Evolutionary conservation across 78 protist species (phyloP).

Genomic region (Dictyostelium capitatum): DNA sequence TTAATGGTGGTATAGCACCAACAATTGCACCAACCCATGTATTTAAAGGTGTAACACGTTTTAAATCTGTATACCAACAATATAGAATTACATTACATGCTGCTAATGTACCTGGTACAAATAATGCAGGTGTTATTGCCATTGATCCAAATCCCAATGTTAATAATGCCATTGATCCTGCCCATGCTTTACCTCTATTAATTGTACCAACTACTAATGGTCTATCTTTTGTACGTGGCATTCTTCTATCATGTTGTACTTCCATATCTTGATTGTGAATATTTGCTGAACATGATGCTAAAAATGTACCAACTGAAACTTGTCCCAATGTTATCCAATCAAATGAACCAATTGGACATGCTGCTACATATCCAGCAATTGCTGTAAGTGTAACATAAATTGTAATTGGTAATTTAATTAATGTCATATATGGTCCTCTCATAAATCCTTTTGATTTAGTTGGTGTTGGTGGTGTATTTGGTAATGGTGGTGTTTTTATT

Average conservation of each 20-base stretch:
- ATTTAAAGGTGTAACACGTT: constrained; percentile 84
- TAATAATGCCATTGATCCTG: not conserved
- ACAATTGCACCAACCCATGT: constrained; percentile 97
- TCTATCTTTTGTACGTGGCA: constrained; percentile 54
- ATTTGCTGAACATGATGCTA: constrained; percentile 63
- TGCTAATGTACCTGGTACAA: constrained; percentile 87
- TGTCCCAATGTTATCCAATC: not conserved
- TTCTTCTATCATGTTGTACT: constrained; percentile 28
- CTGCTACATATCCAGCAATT: constrained; percentile 52
- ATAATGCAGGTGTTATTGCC: constrained; percentile 44
- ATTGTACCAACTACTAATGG: constrained; percentile 56
- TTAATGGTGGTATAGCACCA: constrained; percentile 98
- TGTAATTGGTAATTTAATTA: constrained; percentile 66
- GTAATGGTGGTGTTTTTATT: not conserved
- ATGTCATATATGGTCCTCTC: constrained; percentile 18
- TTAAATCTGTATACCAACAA: constrained; percentile 94
- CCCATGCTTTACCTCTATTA: constrained; percentile 26
- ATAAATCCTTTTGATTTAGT: constrained; percentile 16
- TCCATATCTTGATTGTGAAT: constrained; percentile 71
- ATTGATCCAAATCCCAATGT: constrained; percentile 10
- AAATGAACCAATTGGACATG: constrained; percentile 45
- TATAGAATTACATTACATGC: constrained; percentile 89
- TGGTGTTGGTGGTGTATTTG: not conserved
- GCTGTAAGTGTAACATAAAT: constrained; percentile 72
- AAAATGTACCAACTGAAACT: constrained; percentile 53